These are phyloP conservation scores for Peniophora sp. DNA, from an alignment of 1,284 basidiomycete species.

Conservation along the genomic window DNA sequence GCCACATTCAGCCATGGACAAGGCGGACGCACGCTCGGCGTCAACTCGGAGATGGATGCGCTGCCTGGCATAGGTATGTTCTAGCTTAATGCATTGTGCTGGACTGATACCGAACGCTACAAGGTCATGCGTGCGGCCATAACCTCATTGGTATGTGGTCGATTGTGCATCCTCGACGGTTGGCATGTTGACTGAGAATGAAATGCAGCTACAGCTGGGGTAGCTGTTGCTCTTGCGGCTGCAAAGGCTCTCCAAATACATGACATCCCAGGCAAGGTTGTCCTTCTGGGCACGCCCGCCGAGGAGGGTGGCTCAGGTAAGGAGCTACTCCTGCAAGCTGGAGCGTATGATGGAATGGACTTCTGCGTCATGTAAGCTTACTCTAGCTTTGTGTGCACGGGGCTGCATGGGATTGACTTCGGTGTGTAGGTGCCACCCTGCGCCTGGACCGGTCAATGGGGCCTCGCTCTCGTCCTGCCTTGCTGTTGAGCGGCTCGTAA, in stretches of 20 bases:
- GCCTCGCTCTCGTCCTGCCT: slow-evolving; percentile 44
- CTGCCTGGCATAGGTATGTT: slow-evolving; percentile 40
- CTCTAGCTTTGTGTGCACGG: slow-evolving; percentile 1
- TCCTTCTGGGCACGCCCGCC: slow-evolving; percentile 83
- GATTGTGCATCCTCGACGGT: not conserved
- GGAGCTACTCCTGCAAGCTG: slow-evolving; percentile 62
- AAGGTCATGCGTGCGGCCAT: slow-evolving; percentile 74
- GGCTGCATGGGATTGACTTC: slow-evolving; percentile 3
- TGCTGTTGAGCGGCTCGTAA: slow-evolving; percentile 49
- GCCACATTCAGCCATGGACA: slow-evolving; percentile 55
- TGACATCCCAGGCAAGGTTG: slow-evolving; percentile 61
- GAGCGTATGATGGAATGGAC: slow-evolving; percentile 72
- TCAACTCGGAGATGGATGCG: slow-evolving; percentile 70
- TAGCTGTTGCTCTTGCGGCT: slow-evolving; percentile 68
- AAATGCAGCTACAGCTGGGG: slow-evolving; percentile 57
- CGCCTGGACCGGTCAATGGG: slow-evolving; percentile 40
- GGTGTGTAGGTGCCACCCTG: slow-evolving; percentile 56
- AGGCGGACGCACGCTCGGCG: slow-evolving; percentile 57
- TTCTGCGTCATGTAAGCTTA: slow-evolving; percentile 66
- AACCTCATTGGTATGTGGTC: slow-evolving; percentile 56
- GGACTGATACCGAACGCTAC: not conserved
- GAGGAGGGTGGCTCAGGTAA: slow-evolving; percentile 86
- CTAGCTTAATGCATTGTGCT: not conserved
- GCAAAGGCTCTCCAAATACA: slow-evolving; percentile 60
- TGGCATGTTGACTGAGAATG: not conserved